A percentile compares a stretch with the other conserved stretches of the same genome.
phyloP scores from a whole-genome alignment of 208 protist species.

The Vickermania spadyakhi region DNA sequence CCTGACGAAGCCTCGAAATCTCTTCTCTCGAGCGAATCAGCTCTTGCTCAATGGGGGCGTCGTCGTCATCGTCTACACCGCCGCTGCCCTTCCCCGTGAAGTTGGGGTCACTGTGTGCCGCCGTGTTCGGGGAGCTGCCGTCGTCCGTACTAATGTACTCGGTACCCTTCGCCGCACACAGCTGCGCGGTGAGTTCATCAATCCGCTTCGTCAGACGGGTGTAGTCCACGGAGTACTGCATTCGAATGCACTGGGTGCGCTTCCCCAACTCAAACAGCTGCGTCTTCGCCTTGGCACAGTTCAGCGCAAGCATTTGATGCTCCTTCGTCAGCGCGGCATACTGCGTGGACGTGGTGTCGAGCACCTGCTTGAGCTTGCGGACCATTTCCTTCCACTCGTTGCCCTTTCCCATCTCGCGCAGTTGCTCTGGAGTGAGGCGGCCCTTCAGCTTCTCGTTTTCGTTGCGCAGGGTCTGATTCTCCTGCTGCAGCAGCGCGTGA shows the following conservation, averaged over 20 bases:
- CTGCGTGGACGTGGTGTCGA: slow-evolving; percentile 33
- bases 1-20: slow-evolving; percentile 37
- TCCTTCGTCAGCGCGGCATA: slow-evolving; percentile 47
- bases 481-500: slow-evolving; percentile 41
- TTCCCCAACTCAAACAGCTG: slow-evolving; percentile 58
- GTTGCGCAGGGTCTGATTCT: slow-evolving; percentile 49
- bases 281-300: slow-evolving; percentile 58
- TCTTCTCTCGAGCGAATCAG: slow-evolving; percentile 22
- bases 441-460: slow-evolving; percentile 34
- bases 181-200: slow-evolving; percentile 47
- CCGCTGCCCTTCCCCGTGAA: background rate
- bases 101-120: background rate
- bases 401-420: background rate
- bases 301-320: slow-evolving; percentile 46
- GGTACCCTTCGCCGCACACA: slow-evolving; percentile 53
- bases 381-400: slow-evolving; percentile 34
- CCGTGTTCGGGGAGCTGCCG: slow-evolving; percentile 7
- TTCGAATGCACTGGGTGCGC: slow-evolving; percentile 40
- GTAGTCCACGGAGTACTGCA: slow-evolving; percentile 47
- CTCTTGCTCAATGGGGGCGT: slow-evolving; percentile 15
- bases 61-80: slow-evolving; percentile 4
- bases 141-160: slow-evolving; percentile 61
- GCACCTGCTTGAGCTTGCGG: slow-evolving; percentile 32
- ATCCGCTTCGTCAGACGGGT: slow-evolving; percentile 19
- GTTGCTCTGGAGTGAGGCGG: slow-evolving; percentile 19